Conservation (phyloP, 73 alveolate genomes). For the Blepharisma japonicum region DNA sequence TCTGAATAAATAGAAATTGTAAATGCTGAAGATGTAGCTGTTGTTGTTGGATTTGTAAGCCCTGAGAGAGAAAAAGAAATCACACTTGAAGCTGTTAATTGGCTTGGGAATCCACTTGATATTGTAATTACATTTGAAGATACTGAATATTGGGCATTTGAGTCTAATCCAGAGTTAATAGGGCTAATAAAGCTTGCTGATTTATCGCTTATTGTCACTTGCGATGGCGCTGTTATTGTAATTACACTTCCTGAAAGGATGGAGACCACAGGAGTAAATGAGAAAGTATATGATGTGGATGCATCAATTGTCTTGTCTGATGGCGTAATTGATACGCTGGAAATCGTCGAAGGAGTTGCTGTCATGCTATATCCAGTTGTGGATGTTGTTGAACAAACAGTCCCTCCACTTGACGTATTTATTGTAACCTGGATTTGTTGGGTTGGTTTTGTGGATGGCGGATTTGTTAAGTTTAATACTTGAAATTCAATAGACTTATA, state of each 20-base stretch:
- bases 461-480: background rate
- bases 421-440: background rate
- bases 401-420: background rate
- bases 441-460: background rate
- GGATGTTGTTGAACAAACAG: background rate
- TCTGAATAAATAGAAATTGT: background rate
- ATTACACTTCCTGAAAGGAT: background rate
- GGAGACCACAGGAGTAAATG: background rate
- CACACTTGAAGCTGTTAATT: background rate
- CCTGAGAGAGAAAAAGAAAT: background rate
- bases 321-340: background rate
- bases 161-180: no score
- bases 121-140: no score
- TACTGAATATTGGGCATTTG: no score
- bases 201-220: background rate
- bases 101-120: no score
- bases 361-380: background rate
- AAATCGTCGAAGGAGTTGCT: background rate
- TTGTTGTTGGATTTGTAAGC: constrained; percentile 8
- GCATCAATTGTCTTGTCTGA: constrained; percentile 6
- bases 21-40: background rate
- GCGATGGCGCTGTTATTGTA: background rate
- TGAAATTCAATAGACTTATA: background rate
- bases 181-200: no score
- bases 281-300: background rate